These are phyloP conservation scores for Alternaria sp. DNA, from an alignment of 2,329 filamentous ascomycete genomes.

Conservation along the genomic window DNA sequence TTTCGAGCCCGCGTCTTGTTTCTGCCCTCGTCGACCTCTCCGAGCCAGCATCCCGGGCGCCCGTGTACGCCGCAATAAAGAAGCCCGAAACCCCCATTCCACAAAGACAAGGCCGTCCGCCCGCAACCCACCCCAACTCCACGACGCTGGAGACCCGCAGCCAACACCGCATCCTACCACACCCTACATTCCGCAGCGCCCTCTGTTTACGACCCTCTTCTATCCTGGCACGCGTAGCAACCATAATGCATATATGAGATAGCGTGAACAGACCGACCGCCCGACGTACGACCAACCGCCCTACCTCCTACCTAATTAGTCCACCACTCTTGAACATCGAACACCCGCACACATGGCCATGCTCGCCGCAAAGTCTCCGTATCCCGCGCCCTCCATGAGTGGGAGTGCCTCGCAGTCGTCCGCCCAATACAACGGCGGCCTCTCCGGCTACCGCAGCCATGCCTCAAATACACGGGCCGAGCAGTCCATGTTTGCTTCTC, in stretches of 20 bases:
- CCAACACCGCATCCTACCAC: neutral
- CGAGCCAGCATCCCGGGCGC: slow-evolving; percentile 2
- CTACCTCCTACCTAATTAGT: slow-evolving; percentile 1
- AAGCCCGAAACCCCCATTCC: slow-evolving; percentile 13
- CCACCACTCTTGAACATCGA: neutral
- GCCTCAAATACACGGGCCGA: slow-evolving; percentile 43
- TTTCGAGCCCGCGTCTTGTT: slow-evolving; percentile 26
- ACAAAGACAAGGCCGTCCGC: slow-evolving; percentile 11
- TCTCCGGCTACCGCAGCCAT: slow-evolving; percentile 46
- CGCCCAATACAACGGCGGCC: slow-evolving; percentile 43
- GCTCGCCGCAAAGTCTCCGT: slow-evolving; percentile 77
- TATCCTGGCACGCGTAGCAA: slow-evolving; percentile 3
- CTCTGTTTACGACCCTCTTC: slow-evolving; percentile 10
- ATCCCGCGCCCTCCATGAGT: slow-evolving; percentile 61
- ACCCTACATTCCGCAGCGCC: neutral
- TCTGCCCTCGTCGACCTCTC: neutral
- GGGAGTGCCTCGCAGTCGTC: slow-evolving; percentile 39
- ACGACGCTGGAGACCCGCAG: slow-evolving; percentile 10
- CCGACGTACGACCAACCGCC: neutral
- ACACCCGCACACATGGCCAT: slow-evolving; percentile 67
- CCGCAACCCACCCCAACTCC: slow-evolving; percentile 4
- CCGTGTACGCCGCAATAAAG: slow-evolving; percentile 20
- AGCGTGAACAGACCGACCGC: slow-evolving; percentile 4
- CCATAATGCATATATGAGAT: slow-evolving; percentile 26
- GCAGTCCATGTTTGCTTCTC: slow-evolving; percentile 72